Evolutionary conservation across 2,329 filamentous ascomycete genomes (phyloP), one percentile per base, ranked within the genome.

Genomic region (Hypoxylon sp.): DNA sequence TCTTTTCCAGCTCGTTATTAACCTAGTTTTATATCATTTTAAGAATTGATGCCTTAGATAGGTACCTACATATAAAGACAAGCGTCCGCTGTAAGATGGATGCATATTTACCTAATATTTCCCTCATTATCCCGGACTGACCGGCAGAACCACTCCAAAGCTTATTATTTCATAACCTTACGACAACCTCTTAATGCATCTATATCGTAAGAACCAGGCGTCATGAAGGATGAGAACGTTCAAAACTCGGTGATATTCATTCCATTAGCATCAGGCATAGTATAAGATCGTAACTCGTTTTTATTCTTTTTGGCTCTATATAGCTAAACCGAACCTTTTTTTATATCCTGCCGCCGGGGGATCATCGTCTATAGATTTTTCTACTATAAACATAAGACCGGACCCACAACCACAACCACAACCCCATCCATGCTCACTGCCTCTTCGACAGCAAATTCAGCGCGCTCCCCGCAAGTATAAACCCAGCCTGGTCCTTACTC

Each of bases 391-490:
- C 37, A 54, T 47, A 17, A 29, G 14, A 3, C 46, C 14, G 9
- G 11, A 29, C 19, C 26, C 24, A 14, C 35, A 39, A n/a, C 11
- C 17, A 39, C 35, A 9, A 22, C 11, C 8, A 2, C 13, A 14
- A 14, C 26, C 4, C 3, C n/a, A n/a, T 42, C 24, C 47, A 31
- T 9, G 1, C 5, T 24, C 19, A 24, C 19, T 54, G 19, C 19
- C 39, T 29, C 37, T 91, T 91, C 50, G 94, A 92, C 75, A 99
- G 82, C 80, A 98, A 78, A 81, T 99, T 99, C 82, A 99, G 81
- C 46, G 96, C 96, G 80, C 94, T 97, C 2, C 96, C 96, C 0
- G 96, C 96, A 55, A 99, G 84, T 71, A 99, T 93, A 78, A 98
- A 99, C 0, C 87, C 90, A 68, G 93, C 93, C 85, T 99, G 96